Evolutionary conservation across 2,329 filamentous ascomycete genomes (phyloP), one percentile per base, ranked within the genome.

Genomic region (Diaporthe sp.): DNA sequence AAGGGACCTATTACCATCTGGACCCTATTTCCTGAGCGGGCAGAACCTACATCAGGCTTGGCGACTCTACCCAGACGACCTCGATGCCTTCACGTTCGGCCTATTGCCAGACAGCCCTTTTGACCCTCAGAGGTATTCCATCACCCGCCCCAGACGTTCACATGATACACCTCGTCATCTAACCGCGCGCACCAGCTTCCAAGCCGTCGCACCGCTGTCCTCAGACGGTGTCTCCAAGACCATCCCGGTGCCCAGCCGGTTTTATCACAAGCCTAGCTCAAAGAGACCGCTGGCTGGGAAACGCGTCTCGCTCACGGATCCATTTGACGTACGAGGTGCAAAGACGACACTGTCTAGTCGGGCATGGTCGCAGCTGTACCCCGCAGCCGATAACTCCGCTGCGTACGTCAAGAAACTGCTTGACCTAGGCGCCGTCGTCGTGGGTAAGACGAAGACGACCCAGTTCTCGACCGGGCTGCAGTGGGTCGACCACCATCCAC

Each of bases 301-400:
- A 22, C 84, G 85, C 5, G 73, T 86, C 5, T 79, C 83, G 31
- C 76, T 87, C 15, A 80, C 81, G 25, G 85, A 87, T 49, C 77
- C 80, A 4, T 77, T 82, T 47, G 79, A 82, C 4, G 74, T 86
- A 0, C 77, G 80, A n/a, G 92, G 92, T 2, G 81, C 92, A 0
- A 86, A 86, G 17, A 92, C 90, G 0, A 86, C 86, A 1, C 85
- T 89, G 44, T 92, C 91, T 0, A 92, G 91, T 73, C 84, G 89
- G 44, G 88, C 91, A 2, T 93, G 89, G 85, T 87, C 87, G 31
- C 83, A 87, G 47, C 81, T 93, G 3, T 89, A 91, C 72, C 83
- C 85, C 1, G 79, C 85, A 3, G 83, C 85, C 0, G 85, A 82
- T 2, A 80, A 79, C 3, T 92, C 89, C 1, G 88, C 89, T 0